Evolutionary conservation across 2,329 filamentous ascomycete species (phyloP), one percentile per base, ranked within the genome.

Genomic region (Fusarium sublunatum): DNA sequence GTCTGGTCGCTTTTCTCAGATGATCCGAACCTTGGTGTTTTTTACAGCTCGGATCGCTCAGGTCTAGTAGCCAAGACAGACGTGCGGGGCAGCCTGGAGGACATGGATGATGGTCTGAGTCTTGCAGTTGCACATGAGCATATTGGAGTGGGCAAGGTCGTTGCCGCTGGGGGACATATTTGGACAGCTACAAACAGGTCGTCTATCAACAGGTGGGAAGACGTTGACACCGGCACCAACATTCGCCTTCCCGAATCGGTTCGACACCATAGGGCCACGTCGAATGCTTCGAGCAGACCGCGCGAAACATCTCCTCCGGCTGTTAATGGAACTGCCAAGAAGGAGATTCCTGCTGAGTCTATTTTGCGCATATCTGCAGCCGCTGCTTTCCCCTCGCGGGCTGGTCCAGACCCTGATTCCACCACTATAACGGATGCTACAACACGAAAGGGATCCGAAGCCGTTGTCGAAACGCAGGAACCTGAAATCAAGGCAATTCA

Each of bases 61-160:
- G 95, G 95, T 3, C 78, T 97, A 60, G 89, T 99, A n/a, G 94
- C 93, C 51, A 99, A 98, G 82, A 98, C 94, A 1, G 95, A 99
- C 74, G 90, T 94, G 25, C 86, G 93, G 64, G 85, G 85, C 11
- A 87, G 88, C 54, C 83, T 88, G 10, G 79, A 79, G 19, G 77
- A 83, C 64, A 84, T 94, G 76, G 93, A 97, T 70, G 91, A 97
- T 70, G 95, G 94, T 1, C 79, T 97, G 7, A 97, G 92, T 12
- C 83, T 98, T 12, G 94, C 94, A n/a, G 83, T 97, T 6, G 91
- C 92, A 47, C 92, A 97, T 73, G 95, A 99, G 76, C 91, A 97
- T 69, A 91, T 93, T 65, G 93, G 90, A 4, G 88, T 94, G 7
- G 88, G 79, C 72, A 89, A 88, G 73, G 76, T 90, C 7, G 83